Percentiles rank a stretch among this genome's conserved stretches.
phyloP scores from a whole-genome alignment of 1,284 basidiomycete genomes.

The Heliocybe sulcata region DNA sequence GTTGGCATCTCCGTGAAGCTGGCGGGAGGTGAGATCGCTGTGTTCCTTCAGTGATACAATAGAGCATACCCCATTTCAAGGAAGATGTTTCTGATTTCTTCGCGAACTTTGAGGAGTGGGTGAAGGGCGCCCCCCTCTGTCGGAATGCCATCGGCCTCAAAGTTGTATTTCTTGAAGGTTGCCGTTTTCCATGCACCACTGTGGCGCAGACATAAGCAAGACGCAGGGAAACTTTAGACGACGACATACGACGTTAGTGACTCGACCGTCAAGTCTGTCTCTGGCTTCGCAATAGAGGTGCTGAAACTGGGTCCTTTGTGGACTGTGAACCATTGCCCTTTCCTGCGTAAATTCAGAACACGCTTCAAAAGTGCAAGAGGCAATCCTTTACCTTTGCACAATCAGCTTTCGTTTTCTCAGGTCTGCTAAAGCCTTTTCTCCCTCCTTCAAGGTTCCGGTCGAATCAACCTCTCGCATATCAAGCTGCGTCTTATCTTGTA shows the following conservation, averaged over 20 bases:
- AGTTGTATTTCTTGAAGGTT: slow-evolving; percentile 98
- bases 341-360: slow-evolving; percentile 42
- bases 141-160: slow-evolving; percentile 90
- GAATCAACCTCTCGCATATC: slow-evolving; percentile 74
- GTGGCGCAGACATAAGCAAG: neutral
- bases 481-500: slow-evolving; percentile 68
- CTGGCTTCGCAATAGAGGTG: slow-evolving; percentile 91
- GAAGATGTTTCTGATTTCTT: slow-evolving; percentile 98
- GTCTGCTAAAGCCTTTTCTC: slow-evolving; percentile 80
- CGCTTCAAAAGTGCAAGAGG: slow-evolving; percentile 3
- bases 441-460: slow-evolving; percentile 61
- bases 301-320: slow-evolving; percentile 86
- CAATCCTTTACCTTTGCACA: slow-evolving; percentile 46
- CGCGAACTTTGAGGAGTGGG: slow-evolving; percentile 94
- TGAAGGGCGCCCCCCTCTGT: slow-evolving; percentile 90
- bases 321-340: slow-evolving; percentile 92
- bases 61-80: slow-evolving; percentile 89
- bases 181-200: slow-evolving; percentile 91
- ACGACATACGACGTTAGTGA: slow-evolving; percentile 81
- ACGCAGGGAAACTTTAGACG: slow-evolving; percentile 1
- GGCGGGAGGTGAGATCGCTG: slow-evolving; percentile 4
- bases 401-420: slow-evolving; percentile 90
- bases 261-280: slow-evolving; percentile 95
- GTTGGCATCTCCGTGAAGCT: slow-evolving; percentile 99
- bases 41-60: neutral